phyloP scores from a whole-genome alignment of 768 basidiomycete genomes.

The Xerocomus brunneocitrinus region DNA sequence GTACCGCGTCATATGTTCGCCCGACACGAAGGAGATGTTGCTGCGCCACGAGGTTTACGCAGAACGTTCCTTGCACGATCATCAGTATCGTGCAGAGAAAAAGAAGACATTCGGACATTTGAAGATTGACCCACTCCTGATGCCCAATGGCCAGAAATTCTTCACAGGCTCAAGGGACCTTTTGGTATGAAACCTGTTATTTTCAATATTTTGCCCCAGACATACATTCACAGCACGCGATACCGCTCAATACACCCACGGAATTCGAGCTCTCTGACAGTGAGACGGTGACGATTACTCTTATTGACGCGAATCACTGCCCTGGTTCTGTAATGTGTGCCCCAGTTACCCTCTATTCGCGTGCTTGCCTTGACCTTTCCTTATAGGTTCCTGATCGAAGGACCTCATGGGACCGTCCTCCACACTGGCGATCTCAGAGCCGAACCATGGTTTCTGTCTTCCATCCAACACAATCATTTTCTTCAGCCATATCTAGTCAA shows the following conservation, averaged over 20 bases:
- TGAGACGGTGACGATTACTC: slow-evolving; percentile 66
- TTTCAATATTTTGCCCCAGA: not conserved
- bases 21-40: slow-evolving; percentile 83
- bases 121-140: slow-evolving; percentile 47
- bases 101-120: slow-evolving; percentile 63
- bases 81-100: slow-evolving; percentile 28
- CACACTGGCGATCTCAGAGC: slow-evolving; percentile 94
- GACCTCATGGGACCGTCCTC: slow-evolving; percentile 62
- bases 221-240: slow-evolving; percentile 39
- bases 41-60: slow-evolving; percentile 67
- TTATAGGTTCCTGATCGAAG: slow-evolving; percentile 82
- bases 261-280: slow-evolving; percentile 50
- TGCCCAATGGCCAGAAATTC: slow-evolving; percentile 44
- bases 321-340: slow-evolving; percentile 89
- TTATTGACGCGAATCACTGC: slow-evolving; percentile 91
- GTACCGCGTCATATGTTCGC: slow-evolving; percentile 69
- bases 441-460: slow-evolving; percentile 74
- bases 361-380: not conserved
- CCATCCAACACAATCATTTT: slow-evolving; percentile 62
- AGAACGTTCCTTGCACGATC: slow-evolving; percentile 56
- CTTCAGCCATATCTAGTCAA: slow-evolving; percentile 64
- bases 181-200: slow-evolving; percentile 7
- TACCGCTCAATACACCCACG: slow-evolving; percentile 64
- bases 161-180: slow-evolving; percentile 61
- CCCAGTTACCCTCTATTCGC: not conserved